phyloP scores from a whole-genome alignment of 2,329 filamentous ascomycete species.

The Cladosporium sp. region DNA sequence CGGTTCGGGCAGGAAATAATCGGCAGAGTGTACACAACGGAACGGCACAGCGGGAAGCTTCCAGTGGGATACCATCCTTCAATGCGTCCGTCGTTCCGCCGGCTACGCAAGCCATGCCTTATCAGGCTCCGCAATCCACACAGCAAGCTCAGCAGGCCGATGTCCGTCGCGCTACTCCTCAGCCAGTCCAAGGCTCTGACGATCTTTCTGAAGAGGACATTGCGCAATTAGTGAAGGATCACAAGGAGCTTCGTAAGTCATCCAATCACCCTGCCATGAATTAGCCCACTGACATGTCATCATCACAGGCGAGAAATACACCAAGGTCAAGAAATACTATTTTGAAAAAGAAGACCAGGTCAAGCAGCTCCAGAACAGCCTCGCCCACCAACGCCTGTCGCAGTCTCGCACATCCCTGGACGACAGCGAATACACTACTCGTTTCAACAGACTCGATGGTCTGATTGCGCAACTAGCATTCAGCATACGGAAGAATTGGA shows the following conservation, averaged over 20 bases:
- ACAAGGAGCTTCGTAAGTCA: conserved; percentile 44
- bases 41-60: conserved; percentile 22
- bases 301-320: conserved; percentile 80
- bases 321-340: conserved; percentile 95
- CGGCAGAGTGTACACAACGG: conserved; percentile 31
- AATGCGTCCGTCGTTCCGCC: conserved; percentile 40
- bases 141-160: conserved; percentile 17
- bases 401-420: conserved; percentile 91
- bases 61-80: conserved; percentile 33
- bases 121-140: conserved; percentile 27
- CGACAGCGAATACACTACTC: conserved; percentile 84
- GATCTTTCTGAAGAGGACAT: conserved; percentile 45
- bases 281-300: not conserved
- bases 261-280: not conserved
- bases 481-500: conserved; percentile 94
- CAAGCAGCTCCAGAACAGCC: conserved; percentile 91
- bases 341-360: conserved; percentile 89
- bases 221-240: conserved; percentile 42
- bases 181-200: conserved; percentile 34
- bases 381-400: conserved; percentile 91
- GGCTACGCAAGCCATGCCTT: conserved; percentile 39
- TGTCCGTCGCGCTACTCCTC: conserved; percentile 35
- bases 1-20: conserved; percentile 22
- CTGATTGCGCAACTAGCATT: conserved; percentile 93
- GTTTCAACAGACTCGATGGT: conserved; percentile 86